A percentile compares a stretch with the other conserved stretches of the same genome.
Evolutionary conservation across 495 filamentous ascomycete species (phyloP).

Genomic region (Aspergillus kassunensis): DNA sequence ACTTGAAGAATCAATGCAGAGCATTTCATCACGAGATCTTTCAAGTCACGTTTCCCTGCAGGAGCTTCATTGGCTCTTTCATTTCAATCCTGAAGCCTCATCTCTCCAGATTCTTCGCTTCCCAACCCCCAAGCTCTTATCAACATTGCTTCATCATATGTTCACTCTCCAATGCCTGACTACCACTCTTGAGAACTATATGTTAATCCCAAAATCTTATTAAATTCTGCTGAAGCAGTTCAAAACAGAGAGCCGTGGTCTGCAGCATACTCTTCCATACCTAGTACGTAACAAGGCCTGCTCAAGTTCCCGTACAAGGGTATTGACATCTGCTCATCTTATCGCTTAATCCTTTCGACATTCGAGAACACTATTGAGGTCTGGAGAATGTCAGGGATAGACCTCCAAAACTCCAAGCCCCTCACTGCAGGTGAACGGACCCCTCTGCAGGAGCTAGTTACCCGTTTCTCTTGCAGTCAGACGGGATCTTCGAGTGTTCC

Average conservation of each 20-base stretch:
- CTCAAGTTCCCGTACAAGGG: background rate
- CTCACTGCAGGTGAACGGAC: slow-evolving; percentile 17
- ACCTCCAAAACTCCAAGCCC: background rate
- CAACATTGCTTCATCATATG: no score
- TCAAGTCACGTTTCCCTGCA: slow-evolving; percentile 12
- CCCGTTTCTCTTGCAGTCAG: slow-evolving; percentile 10
- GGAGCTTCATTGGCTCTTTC: background rate
- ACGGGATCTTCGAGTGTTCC: slow-evolving; percentile 3
- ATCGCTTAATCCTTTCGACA: background rate
- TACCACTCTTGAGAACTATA: no score
- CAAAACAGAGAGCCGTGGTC: background rate
- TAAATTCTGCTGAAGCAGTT: background rate
- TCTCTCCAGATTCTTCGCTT: background rate
- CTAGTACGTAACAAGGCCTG: background rate
- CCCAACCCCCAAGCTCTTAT: background rate
- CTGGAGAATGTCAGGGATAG: background rate
- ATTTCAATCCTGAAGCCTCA: background rate
- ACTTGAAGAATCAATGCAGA: no score
- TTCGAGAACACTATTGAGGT: background rate
- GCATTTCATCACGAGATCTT: background rate
- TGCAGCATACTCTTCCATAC: background rate
- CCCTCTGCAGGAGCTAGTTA: slow-evolving; percentile 14
- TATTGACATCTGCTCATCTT: background rate
- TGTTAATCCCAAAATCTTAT: no score
- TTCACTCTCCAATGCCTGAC: no score